Percentiles rank a stretch among this genome's conserved stretches.
These are phyloP conservation scores for Vinca minor DNA, from an alignment of 257 asterid genomes.

Conservation along the genomic window DNA sequence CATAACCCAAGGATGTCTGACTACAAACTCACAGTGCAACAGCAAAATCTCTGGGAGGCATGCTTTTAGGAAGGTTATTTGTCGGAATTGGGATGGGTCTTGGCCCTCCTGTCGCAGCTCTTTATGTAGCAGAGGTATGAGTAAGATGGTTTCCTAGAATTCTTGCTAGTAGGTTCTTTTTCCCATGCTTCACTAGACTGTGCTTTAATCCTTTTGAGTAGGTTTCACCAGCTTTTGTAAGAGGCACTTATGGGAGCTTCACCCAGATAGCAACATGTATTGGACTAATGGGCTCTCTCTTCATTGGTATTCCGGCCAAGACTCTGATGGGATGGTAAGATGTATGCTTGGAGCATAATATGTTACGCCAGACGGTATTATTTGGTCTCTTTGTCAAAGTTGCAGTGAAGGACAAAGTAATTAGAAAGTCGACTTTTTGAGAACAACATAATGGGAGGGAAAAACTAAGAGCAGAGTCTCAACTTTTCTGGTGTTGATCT, in stretches of 20 bases:
- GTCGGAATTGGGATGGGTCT: conserved; percentile 94
- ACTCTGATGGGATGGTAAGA: conserved; percentile 60
- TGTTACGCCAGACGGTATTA: background rate
- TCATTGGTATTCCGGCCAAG: conserved; percentile 80
- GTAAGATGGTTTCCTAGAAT: conserved; percentile 7
- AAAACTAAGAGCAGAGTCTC: background rate
- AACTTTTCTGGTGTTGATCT: background rate
- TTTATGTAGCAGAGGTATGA: conserved; percentile 82
- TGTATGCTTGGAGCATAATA: conserved; percentile 10
- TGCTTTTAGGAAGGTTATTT: conserved; percentile 87
- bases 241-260: conserved; percentile 92
- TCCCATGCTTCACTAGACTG: conserved; percentile 11
- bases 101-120: conserved; percentile 93
- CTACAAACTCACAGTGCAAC: conserved; percentile 48
- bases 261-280: conserved; percentile 87
- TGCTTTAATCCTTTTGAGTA: conserved; percentile 31
- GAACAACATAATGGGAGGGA: background rate
- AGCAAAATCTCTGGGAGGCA: conserved; percentile 61
- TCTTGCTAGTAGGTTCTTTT: background rate
- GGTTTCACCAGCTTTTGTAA: conserved; percentile 85
- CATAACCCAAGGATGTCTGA: conserved; percentile 7
- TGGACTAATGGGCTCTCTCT: conserved; percentile 64
- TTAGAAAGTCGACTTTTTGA: background rate
- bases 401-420: background rate
- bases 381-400: background rate